Evolutionary conservation across 352 stramenopile genomes (phyloP).

Genomic region (Pythium dissotocum): DNA sequence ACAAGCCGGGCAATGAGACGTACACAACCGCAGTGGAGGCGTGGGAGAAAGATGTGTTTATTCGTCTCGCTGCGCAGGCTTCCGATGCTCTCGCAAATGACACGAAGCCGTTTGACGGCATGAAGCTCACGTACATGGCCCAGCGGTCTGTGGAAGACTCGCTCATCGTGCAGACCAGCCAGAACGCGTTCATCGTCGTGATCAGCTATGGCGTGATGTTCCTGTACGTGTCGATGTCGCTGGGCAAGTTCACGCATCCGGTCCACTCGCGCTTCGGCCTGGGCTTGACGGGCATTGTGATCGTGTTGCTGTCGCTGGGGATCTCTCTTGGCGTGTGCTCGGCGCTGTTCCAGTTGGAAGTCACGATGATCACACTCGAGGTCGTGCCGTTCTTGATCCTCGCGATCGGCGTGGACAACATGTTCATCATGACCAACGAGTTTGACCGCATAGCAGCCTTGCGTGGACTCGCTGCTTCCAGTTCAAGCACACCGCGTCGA

Average conservation of each 20-base stretch:
- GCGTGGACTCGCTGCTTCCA: conserved; percentile 41
- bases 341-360: conserved; percentile 64
- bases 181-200: conserved; percentile 88
- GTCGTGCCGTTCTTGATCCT: conserved; percentile 92
- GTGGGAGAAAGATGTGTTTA: conserved; percentile 84
- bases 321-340: conserved; percentile 73
- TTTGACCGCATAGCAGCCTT: conserved; percentile 64
- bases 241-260: conserved; percentile 69
- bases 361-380: conserved; percentile 92
- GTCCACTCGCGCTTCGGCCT: conserved; percentile 80
- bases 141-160: conserved; percentile 84
- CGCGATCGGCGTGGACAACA: conserved; percentile 92
- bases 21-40: conserved; percentile 73
- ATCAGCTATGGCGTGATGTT: conserved; percentile 92
- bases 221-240: conserved; percentile 84
- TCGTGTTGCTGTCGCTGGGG: conserved; percentile 80
- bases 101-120: conserved; percentile 32
- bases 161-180: conserved; percentile 78
- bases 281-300: conserved; percentile 81
- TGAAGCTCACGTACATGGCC: conserved; percentile 87
- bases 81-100: conserved; percentile 2
- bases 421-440: conserved; percentile 92
- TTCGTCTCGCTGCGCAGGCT: conserved; percentile 37
- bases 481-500: conserved; percentile 25
- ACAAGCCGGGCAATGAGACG: conserved; percentile 67